Base-by-base conservation (phyloP, 192 early-diverging fungal genomes). In the Neocallimastix lanati region DNA sequence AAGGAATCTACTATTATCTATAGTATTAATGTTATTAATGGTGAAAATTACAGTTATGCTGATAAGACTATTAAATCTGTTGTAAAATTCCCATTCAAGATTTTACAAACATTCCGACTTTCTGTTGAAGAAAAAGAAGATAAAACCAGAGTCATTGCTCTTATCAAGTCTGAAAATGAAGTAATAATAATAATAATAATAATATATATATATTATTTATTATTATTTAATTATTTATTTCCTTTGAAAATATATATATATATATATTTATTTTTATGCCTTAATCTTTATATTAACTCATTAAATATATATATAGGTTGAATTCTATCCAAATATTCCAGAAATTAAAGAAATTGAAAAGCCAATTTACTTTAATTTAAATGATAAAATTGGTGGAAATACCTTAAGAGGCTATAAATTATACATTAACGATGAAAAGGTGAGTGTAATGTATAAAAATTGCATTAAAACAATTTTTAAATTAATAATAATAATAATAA, bases 1-100 rank as follows among this genome's bases (percentile, higher is more conserved):
- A 11, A 79, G 30, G 35, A 78, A 27, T n/a, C 21, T n/a, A 78
- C 38, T n/a, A 21, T 78, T 18, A 79, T 86, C 18, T 86, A 86
- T 78, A 84, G 92, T 29, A 38, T 94, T 13, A 91, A 94, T 80
- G 92, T 89, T 0, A 80, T 93, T 33, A 92, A 88, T 12, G 93
- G 93, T 28, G 84, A 86, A 77, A 86, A 91, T 81, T 84, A 82
- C 35, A 81, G 89, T 79, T 84, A 83, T 37, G 81, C 83, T 18
- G 78, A 78, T 2, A 81, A 77, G 18, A 76, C 29, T 28, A 82
- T 81, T 30, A 9, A 16, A 29, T 81, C 5, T 83, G 30, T 78
- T 29, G 29, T 79, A 27, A 84, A 81, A 29, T 90, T 88, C 85
- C 85, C 80, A 82, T 40, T 78, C 81, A 50, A 85, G 86, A 77